Conservation (phyloP, 371 early-diverging fungal genomes). For the Haplosporangium sp. region DNA sequence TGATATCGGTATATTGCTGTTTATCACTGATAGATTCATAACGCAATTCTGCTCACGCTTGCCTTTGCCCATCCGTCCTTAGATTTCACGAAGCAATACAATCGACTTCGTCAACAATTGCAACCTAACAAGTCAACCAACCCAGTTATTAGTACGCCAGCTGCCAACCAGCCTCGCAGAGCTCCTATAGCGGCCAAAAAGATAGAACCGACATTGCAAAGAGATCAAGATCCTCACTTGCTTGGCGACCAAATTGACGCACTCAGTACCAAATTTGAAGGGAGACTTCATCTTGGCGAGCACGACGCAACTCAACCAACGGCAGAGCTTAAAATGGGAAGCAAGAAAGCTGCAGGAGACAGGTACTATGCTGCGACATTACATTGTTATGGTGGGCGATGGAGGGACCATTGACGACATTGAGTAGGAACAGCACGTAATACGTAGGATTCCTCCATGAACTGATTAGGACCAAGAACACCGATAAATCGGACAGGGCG, state of each 20-base stretch:
- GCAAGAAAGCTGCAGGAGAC: constrained; percentile 86
- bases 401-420: no score
- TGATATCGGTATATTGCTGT: constrained; percentile 1
- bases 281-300: constrained; percentile 49
- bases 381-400: no score
- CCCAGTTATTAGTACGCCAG: constrained; percentile 55
- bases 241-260: constrained; percentile 39
- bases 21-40: not conserved
- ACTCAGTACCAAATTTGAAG: constrained; percentile 43
- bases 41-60: not conserved
- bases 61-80: not conserved
- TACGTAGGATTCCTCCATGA: not conserved
- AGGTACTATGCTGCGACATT: constrained; percentile 54
- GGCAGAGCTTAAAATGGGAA: constrained; percentile 72
- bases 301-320: constrained; percentile 61
- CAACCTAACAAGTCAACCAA: constrained; percentile 43
- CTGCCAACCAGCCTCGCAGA: constrained; percentile 55
- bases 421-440: no score
- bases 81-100: constrained; percentile 96
- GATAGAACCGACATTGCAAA: constrained; percentile 58
- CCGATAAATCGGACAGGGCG: constrained; percentile 97
- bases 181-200: constrained; percentile 48
- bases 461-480: constrained; percentile 41
- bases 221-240: constrained; percentile 29
- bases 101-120: constrained; percentile 77